phyloP scores from a whole-genome alignment of 2,329 filamentous ascomycete species.

The Colletotrichum sp. region DNA sequence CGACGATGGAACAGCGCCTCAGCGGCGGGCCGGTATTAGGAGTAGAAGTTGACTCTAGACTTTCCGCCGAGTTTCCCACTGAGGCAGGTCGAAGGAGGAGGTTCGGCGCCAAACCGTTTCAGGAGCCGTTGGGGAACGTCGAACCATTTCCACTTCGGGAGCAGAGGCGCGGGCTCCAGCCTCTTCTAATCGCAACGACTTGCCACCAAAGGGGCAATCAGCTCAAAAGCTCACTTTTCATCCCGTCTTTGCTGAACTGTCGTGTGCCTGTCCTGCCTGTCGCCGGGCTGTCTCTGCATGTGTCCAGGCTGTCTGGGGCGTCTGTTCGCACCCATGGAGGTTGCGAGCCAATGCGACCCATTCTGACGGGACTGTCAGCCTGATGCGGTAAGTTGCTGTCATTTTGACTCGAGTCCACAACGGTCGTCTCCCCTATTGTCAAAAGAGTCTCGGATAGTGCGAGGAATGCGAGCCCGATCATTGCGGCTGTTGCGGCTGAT shows the following conservation, averaged over 20 bases:
- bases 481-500: neutral
- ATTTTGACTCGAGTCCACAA: neutral
- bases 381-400: neutral
- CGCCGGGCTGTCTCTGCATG: neutral
- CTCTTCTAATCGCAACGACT: neutral
- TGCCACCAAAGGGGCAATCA: neutral
- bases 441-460: neutral
- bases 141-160: neutral
- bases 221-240: neutral
- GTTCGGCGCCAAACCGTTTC: neutral
- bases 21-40: neutral
- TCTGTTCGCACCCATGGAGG: neutral
- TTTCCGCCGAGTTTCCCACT: neutral
- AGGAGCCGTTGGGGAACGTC: slow-evolving; percentile 2
- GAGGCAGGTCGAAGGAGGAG: neutral
- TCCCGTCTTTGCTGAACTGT: neutral
- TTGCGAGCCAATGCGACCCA: neutral
- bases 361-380: neutral
- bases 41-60: neutral
- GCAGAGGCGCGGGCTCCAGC: neutral
- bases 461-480: neutral
- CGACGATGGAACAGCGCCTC: neutral
- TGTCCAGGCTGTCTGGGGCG: neutral
- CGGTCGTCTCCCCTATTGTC: neutral
- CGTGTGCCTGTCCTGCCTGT: neutral